Evolutionary conservation across 345 rosid species (phyloP).

Genomic region (Eutrema japonicum): DNA sequence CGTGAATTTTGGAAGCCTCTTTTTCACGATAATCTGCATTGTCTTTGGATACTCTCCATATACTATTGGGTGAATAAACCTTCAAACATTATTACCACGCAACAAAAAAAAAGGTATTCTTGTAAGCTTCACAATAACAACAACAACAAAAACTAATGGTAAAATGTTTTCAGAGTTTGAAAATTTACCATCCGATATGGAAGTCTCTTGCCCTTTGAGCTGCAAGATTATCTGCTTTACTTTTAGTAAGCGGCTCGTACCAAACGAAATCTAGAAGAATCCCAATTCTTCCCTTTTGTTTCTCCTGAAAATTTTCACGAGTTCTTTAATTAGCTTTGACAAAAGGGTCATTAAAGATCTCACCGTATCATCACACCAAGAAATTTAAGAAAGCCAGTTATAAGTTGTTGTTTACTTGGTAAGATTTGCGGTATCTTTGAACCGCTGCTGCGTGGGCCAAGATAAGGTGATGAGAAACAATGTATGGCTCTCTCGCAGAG

Average conservation of each 20-base stretch:
- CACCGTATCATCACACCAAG: constrained; percentile 5
- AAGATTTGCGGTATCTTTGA: constrained; percentile 80
- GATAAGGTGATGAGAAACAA: constrained; percentile 83
- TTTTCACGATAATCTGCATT: constrained; percentile 76
- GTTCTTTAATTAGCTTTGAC: not conserved
- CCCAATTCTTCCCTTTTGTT: constrained; percentile 88
- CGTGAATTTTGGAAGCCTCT: constrained; percentile 83
- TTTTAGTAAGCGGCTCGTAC: constrained; percentile 93
- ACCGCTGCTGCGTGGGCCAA: constrained; percentile 82
- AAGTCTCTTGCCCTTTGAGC: constrained; percentile 98
- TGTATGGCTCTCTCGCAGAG: constrained; percentile 92
- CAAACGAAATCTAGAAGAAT: constrained; percentile 91
- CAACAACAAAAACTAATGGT: not conserved
- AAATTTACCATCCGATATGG: constrained; percentile 84
- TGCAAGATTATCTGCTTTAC: constrained; percentile 81
- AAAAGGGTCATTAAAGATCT: not conserved
- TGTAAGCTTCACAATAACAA: constrained; percentile 3
- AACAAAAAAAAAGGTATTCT: not conserved
- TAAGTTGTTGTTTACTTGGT: constrained; percentile 54
- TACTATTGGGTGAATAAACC: constrained; percentile 93
- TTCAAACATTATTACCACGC: constrained; percentile 23
- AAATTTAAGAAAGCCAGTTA: not conserved
- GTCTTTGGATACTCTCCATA: constrained; percentile 94
- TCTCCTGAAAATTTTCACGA: constrained; percentile 48
- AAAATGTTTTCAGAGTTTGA: not conserved